Evolutionary conservation across 257 asterid species (phyloP).

Genomic region (Lycium ferocissimum): DNA sequence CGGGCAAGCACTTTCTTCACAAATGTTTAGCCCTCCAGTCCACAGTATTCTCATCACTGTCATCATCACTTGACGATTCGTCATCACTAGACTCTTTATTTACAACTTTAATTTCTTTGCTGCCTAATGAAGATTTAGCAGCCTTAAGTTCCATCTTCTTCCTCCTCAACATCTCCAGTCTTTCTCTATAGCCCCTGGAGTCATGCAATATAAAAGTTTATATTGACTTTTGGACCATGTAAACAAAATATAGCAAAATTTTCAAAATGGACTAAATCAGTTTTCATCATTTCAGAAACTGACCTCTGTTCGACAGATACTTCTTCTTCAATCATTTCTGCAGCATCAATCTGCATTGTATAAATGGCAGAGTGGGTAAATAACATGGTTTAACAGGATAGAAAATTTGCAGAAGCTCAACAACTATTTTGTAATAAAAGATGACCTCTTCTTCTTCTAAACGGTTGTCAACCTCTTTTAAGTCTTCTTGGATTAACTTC

Average conservation of each 20-base stretch:
- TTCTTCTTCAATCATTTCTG: conserved; percentile 88
- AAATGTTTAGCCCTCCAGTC: conserved; percentile 97
- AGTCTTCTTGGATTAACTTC: conserved; percentile 84
- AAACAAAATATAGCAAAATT: background rate
- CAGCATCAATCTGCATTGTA: conserved; percentile 80
- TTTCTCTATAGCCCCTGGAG: conserved; percentile 66
- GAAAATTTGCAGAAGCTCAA: background rate
- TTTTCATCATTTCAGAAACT: conserved; percentile 26
- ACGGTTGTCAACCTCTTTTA: conserved; percentile 77
- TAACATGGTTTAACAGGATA: conserved; percentile 5
- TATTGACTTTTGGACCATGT: conserved; percentile 60
- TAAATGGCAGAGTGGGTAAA: conserved; percentile 34
- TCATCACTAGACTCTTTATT: conserved; percentile 62
- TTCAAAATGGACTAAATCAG: conserved; percentile 21
- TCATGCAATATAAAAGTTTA: conserved; percentile 22
- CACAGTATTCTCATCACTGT: conserved; percentile 60
- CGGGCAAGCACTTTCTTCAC: conserved; percentile 38
- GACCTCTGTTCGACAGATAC: conserved; percentile 88
- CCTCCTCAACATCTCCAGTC: conserved; percentile 73
- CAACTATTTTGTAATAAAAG: conserved; percentile 23
- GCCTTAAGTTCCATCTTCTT: conserved; percentile 79
- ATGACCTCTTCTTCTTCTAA: conserved; percentile 98
- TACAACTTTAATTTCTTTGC: conserved; percentile 45
- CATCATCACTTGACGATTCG: conserved; percentile 76
- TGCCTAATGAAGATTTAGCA: conserved; percentile 52